These are phyloP conservation scores for Sodiomyces alkalinus DNA, from an alignment of 2,329 filamentous ascomycete species.

Conservation along the genomic window DNA sequence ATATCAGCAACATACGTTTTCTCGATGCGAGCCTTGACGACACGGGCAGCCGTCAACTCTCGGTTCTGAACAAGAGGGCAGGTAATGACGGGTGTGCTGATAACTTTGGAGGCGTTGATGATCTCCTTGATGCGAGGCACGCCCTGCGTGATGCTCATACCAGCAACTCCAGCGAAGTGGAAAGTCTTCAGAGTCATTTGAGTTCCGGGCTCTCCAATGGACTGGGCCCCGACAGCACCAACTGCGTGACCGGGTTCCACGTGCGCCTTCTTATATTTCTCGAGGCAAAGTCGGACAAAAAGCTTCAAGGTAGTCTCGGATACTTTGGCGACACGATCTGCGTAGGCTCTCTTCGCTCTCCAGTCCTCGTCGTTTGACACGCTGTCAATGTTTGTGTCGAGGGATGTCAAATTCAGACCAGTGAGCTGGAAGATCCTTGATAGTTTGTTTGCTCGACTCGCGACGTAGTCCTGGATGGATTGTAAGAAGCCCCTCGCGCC, in stretches of 20 bases:
- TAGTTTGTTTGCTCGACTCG: constrained; percentile 44
- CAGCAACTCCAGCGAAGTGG: constrained; percentile 98
- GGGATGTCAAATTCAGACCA: constrained; percentile 8
- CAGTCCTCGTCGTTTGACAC: constrained; percentile 10
- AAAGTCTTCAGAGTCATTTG: constrained; percentile 99
- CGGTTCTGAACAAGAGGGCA: constrained; percentile 68
- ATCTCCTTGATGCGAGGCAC: constrained; percentile 99
- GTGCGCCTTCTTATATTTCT: constrained; percentile 81
- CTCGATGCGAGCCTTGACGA: constrained; percentile 87
- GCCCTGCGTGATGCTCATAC: constrained; percentile 98
- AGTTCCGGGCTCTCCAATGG: constrained; percentile 93
- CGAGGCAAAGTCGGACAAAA: constrained; percentile 71
- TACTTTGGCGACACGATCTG: constrained; percentile 70
- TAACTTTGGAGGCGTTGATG: constrained; percentile 90
- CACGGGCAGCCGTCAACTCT: constrained; percentile 64
- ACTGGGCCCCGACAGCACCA: constrained; percentile 90
- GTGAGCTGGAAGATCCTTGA: constrained; percentile 6
- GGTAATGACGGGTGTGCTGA: constrained; percentile 86
- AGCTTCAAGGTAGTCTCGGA: constrained; percentile 55
- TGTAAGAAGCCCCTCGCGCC: constrained; percentile 70
- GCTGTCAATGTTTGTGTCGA: constrained; percentile 12
- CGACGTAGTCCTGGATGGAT: constrained; percentile 60
- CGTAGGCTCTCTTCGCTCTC: constrained; percentile 21
- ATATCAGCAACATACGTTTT: constrained; percentile 83
- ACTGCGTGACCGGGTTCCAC: constrained; percentile 93